Evolutionary conservation across 176 grass and related monocot genomes (phyloP).

Genomic region (Aegilops sharonensis): DNA sequence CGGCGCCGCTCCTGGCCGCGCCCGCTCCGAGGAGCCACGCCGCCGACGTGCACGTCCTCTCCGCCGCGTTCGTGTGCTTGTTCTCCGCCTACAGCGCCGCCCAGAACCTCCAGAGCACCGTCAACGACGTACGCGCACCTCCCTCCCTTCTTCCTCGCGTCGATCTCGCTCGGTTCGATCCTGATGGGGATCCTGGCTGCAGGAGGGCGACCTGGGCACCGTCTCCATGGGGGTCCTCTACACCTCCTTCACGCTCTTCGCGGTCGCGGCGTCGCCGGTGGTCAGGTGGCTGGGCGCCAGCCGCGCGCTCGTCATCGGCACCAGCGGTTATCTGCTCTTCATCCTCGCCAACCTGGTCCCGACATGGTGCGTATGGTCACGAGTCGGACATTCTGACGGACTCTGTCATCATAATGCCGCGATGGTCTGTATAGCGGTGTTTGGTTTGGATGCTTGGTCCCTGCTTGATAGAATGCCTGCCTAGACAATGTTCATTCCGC

Average conservation of each 20-base stretch:
- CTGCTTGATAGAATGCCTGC: slow-evolving; percentile 4
- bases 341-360: slow-evolving; percentile 86
- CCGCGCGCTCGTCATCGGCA: slow-evolving; percentile 68
- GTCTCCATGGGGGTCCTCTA: slow-evolving; percentile 73
- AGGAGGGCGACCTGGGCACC: slow-evolving; percentile 75
- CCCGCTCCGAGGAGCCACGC: slow-evolving; percentile 37
- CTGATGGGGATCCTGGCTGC: background rate
- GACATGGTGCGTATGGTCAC: slow-evolving; percentile 50
- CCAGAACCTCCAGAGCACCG: slow-evolving; percentile 83
- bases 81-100: slow-evolving; percentile 81
- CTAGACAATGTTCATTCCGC: background rate
- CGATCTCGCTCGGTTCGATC: background rate
- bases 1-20: slow-evolving; percentile 23
- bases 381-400: background rate
- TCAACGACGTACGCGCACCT: slow-evolving; percentile 52
- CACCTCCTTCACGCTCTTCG: slow-evolving; percentile 83
- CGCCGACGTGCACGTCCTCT: slow-evolving; percentile 65
- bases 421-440: background rate
- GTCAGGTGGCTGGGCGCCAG: slow-evolving; percentile 61
- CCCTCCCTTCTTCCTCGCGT: background rate
- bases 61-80: slow-evolving; percentile 78
- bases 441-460: background rate
- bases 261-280: slow-evolving; percentile 51
- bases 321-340: slow-evolving; percentile 76
- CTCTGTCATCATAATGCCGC: background rate